Conservation (phyloP, 345 rosid species). For the Salix purpurea region DNA sequence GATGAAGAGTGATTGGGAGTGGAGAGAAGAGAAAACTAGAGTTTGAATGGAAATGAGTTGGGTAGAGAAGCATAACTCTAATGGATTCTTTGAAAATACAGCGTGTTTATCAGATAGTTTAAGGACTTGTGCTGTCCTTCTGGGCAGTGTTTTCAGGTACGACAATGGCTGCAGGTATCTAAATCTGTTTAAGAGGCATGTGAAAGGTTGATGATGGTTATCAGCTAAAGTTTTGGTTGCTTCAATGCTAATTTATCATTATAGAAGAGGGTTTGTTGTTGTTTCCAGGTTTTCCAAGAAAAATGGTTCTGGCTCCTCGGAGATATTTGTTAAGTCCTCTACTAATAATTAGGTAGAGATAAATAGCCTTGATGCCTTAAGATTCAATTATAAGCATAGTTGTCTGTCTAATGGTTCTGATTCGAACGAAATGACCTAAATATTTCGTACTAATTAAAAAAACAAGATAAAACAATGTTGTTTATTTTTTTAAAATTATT, state of each 20-base stretch:
- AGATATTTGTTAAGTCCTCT: too few relatives aligned
- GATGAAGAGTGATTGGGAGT: slow-evolving; percentile 25
- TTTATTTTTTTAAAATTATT: too few relatives aligned
- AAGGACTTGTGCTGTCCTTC: slow-evolving; percentile 17
- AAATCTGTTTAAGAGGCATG: neutral
- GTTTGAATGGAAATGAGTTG: slow-evolving; percentile 27
- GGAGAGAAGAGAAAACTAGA: slow-evolving; percentile 32
- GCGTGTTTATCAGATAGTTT: slow-evolving; percentile 13
- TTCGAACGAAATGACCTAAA: too few relatives aligned
- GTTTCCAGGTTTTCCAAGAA: neutral
- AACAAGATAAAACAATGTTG: too few relatives aligned
- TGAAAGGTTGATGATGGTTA: neutral
- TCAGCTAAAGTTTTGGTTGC: slow-evolving; percentile 11
- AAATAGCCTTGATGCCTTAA: neutral
- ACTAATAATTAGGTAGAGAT: too few relatives aligned
- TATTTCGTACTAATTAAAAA: too few relatives aligned
- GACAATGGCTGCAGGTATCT: neutral
- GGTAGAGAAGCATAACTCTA: slow-evolving; percentile 28
- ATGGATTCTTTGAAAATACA: slow-evolving; percentile 33
- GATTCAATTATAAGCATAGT: neutral
- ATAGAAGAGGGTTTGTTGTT: neutral
- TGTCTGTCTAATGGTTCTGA: too few relatives aligned
- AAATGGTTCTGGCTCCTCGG: too few relatives aligned
- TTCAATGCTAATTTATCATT: slow-evolving; percentile 18
- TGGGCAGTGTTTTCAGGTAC: slow-evolving; percentile 2